Evolutionary conservation across 2,329 filamentous ascomycete genomes (phyloP).

Genomic region (Aspergillus neoniger): DNA sequence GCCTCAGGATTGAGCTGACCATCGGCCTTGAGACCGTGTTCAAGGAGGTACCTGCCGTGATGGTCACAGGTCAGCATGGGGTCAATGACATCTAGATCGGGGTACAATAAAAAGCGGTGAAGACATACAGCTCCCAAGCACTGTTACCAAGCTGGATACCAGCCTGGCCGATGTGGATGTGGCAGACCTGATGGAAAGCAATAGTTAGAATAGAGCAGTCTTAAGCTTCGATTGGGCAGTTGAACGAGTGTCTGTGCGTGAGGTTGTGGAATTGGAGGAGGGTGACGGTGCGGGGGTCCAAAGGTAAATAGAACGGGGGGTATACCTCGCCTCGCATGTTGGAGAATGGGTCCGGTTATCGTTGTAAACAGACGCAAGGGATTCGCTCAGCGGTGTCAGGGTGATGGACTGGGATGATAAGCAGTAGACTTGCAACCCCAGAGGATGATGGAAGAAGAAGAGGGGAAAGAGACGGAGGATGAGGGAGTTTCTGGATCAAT

Average conservation of each 20-base stretch:
- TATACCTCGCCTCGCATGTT: conserved; percentile 43
- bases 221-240: background rate
- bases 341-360: conserved; percentile 9
- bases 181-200: conserved; percentile 55
- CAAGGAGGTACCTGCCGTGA: conserved; percentile 60
- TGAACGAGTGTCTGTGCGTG: background rate
- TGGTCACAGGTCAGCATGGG: conserved; percentile 4
- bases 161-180: conserved; percentile 69
- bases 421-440: background rate
- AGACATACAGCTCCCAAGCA: conserved; percentile 67
- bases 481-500: conserved; percentile 5
- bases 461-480: conserved; percentile 7
- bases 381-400: background rate
- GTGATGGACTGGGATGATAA: background rate
- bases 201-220: conserved; percentile 11
- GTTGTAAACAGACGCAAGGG: background rate
- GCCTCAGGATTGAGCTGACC: conserved; percentile 60
- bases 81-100: background rate
- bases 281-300: conserved; percentile 22
- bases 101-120: conserved; percentile 31
- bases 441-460: conserved; percentile 5
- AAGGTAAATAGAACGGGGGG: conserved; percentile 21
- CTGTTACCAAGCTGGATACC: conserved; percentile 68
- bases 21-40: conserved; percentile 65
- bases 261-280: conserved; percentile 4